These are phyloP conservation scores for Posidonia oceanica DNA, from an alignment of 116 monocot genomes.

Conservation along the genomic window DNA sequence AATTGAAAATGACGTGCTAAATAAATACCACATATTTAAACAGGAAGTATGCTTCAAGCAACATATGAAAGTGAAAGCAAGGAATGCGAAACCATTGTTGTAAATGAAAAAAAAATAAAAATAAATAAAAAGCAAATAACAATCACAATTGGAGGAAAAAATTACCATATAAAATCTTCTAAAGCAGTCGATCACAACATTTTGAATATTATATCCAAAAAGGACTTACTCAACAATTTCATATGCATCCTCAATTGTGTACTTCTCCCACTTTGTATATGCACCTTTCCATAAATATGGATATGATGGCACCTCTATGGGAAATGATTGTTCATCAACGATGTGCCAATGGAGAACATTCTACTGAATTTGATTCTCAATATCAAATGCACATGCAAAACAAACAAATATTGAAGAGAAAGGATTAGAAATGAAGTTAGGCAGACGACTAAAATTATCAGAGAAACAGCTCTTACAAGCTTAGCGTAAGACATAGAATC, in stretches of 20 bases:
- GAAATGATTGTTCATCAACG: constrained; percentile 91
- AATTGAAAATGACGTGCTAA: no score
- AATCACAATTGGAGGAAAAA: no score
- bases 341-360: constrained; percentile 99
- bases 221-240: constrained; percentile 86
- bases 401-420: constrained; percentile 12
- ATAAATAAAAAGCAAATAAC: no score
- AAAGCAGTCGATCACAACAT: no score
- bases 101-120: no score
- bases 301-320: constrained; percentile 89
- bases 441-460: background rate
- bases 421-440: constrained; percentile 10
- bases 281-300: constrained; percentile 92
- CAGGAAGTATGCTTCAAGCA: no score
- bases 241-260: constrained; percentile 78
- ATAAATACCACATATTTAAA: no score
- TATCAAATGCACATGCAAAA: constrained; percentile 23
- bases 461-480: constrained; percentile 48
- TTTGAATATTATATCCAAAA: background rate
- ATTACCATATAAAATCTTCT: no score
- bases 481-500: constrained; percentile 98
- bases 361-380: constrained; percentile 57
- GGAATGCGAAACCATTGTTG: no score
- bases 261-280: constrained; percentile 90
- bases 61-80: no score